Base-by-base conservation (phyloP, 129 eudicot species). In the Ambrosia trifida region DNA sequence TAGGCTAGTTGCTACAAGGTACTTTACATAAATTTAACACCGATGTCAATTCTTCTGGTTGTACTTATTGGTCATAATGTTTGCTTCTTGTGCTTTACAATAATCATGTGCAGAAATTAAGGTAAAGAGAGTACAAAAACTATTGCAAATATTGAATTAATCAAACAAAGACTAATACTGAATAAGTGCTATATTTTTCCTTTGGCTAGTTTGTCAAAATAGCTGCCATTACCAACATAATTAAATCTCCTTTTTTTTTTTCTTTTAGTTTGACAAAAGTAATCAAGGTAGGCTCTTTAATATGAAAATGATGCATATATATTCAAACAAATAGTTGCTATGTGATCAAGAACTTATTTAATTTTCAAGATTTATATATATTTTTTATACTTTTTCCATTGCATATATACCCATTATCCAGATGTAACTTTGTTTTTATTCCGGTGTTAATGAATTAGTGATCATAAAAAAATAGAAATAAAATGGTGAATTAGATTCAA, bases 321-420 rank as follows among this genome's bases (percentile, higher is more conserved):
- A 20, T 1, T 24, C 33, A 10, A 24, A 24, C n/a, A 20, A 20
- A 56, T 24, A 20, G 20, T 56, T 16, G 58, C 46, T 41, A 41
- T 3, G 9, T 41, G 2, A 52, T 52, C 20, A 66, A 66, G 4
- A 24, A 24, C 71, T 30, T 19, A 11, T 66, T 45, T 44, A 13
- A 8, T 30, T 35, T 72, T 72, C 76, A 72, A 59, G 76, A 45
- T 59, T 32, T 59, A 24, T 59, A 13, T 36, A 43, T 24, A 10
- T 65, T 9, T 35, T 7, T 13, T 3, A 11, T 24, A 24, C 28
- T 24, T 24, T 24, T 24, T 24, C 28, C 1, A 24, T 24, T 24
- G 28, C 28, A 0, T n/a, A n/a, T n/a, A n/a, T n/a, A n/a, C n/a
- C n/a, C n/a, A n/a, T n/a, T n/a, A n/a, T n/a, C n/a, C n/a, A n/a